Conservation (phyloP, 176 grass and related monocot species). For the Raddia guianensis region DNA sequence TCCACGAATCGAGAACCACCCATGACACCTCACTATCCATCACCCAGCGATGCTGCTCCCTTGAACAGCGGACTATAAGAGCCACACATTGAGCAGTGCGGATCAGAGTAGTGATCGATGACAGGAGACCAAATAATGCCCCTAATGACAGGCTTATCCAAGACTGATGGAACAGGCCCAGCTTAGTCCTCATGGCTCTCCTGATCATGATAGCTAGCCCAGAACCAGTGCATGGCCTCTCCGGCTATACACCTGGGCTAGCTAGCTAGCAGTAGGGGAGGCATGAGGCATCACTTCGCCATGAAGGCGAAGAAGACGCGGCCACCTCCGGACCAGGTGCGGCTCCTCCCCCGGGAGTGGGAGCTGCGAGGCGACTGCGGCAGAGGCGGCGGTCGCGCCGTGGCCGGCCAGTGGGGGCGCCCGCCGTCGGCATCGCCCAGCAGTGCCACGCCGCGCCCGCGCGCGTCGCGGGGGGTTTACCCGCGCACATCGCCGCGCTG, state of each 20-base stretch:
- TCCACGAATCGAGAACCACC: not conserved
- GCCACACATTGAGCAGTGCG: not conserved
- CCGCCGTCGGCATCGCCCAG: not conserved
- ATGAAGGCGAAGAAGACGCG: not conserved
- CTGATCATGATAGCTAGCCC: too few species aligned
- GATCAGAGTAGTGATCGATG: too few species aligned
- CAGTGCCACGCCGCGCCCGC: not conserved
- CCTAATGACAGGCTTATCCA: conserved; percentile 18
- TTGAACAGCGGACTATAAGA: not conserved
- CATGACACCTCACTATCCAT: not conserved
- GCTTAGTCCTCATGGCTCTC: not conserved
- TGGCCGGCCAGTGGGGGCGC: not conserved
- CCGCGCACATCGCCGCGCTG: too few species aligned
- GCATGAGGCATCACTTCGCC: not conserved
- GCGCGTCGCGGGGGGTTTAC: not conserved
- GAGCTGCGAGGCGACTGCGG: not conserved
- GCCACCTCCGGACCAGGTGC: conserved; percentile 24
- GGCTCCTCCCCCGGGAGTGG: not conserved
- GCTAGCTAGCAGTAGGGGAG: not conserved
- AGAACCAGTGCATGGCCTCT: too few species aligned
- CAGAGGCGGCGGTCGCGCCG: not conserved
- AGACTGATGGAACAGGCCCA: conserved; percentile 7
- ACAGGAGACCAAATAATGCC: conserved; percentile 7
- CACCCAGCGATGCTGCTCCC: not conserved
- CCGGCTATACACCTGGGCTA: too few species aligned